Percentiles rank a stretch among this genome's conserved stretches.
Conservation (phyloP, 768 basidiomycete species). For the Lentinula raphanica region DNA sequence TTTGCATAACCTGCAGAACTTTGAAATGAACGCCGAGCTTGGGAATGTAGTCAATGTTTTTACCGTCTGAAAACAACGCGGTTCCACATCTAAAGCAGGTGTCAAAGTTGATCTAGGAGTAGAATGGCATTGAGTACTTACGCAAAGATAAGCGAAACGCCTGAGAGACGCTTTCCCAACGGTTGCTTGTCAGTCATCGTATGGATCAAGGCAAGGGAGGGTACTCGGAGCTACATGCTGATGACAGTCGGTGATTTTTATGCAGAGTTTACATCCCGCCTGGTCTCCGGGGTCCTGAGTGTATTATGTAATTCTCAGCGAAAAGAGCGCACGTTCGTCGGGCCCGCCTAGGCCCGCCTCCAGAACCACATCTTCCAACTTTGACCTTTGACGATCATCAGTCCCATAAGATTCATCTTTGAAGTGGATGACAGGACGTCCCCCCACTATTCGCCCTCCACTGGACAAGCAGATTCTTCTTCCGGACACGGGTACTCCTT, state of each 20-base stretch:
- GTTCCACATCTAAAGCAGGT: slow-evolving; percentile 65
- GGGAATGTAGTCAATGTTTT: background rate
- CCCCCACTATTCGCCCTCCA: background rate
- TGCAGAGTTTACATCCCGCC: background rate
- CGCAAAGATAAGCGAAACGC: slow-evolving; percentile 85
- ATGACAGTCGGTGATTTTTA: background rate
- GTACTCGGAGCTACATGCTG: background rate
- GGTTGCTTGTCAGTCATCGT: background rate
- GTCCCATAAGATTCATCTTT: no score
- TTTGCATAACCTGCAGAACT: slow-evolving; percentile 65
- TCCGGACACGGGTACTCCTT: background rate
- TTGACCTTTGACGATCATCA: no score
- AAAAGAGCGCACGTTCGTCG: background rate
- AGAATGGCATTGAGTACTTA: slow-evolving; percentile 27
- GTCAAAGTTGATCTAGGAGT: slow-evolving; percentile 3
- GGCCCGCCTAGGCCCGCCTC: no score
- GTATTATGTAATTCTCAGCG: background rate
- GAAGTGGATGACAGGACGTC: no score
- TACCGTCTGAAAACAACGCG: slow-evolving; percentile 84
- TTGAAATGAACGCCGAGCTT: background rate
- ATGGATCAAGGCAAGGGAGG: background rate
- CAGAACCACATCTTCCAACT: no score
- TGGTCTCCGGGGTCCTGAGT: background rate
- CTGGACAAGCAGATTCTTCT: background rate
- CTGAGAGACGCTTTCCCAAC: slow-evolving; percentile 13